These are phyloP conservation scores for Rhamnella rubrinervis DNA, from an alignment of 331 rosid genomes.

Conservation along the genomic window DNA sequence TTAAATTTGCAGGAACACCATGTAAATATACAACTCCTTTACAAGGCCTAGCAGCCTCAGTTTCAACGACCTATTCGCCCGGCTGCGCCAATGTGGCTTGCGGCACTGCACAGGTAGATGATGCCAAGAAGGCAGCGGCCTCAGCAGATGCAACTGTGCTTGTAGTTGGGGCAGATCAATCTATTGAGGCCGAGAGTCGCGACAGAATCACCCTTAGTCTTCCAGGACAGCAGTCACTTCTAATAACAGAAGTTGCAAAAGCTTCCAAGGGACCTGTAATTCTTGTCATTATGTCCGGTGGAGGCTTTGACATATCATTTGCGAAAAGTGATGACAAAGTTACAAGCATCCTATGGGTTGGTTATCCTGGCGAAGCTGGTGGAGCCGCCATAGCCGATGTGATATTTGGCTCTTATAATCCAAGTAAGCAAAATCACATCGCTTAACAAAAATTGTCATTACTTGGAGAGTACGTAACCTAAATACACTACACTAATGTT, in stretches of 20 bases:
- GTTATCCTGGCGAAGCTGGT: conserved; percentile 99
- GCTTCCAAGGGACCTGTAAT: conserved; percentile 91
- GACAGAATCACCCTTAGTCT: conserved; percentile 74
- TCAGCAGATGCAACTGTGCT: conserved; percentile 85
- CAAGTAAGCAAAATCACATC: conserved; percentile 51
- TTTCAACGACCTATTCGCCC: conserved; percentile 57
- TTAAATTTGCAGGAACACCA: conserved; percentile 67
- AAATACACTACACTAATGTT: not conserved
- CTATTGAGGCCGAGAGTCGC: conserved; percentile 82
- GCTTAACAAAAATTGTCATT: no score
- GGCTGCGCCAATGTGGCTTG: conserved; percentile 83
- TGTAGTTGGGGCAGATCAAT: conserved; percentile 68
- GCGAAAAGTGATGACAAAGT: conserved; percentile 71
- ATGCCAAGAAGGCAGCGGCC: conserved; percentile 65
- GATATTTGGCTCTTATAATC: conserved; percentile 77
- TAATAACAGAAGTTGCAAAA: conserved; percentile 70
- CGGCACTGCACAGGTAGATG: conserved; percentile 57
- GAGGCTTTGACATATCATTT: conserved; percentile 86
- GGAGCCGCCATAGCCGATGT: conserved; percentile 98
- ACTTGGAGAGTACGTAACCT: no score
- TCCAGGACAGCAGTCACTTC: conserved; percentile 85
- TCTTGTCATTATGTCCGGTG: conserved; percentile 93
- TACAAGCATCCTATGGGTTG: conserved; percentile 93
- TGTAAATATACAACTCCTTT: conserved; percentile 84
- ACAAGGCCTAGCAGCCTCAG: conserved; percentile 74